These are phyloP conservation scores for Thermothelomyces thermophilus DNA, from an alignment of 2,329 filamentous ascomycete genomes.

Conservation along the genomic window DNA sequence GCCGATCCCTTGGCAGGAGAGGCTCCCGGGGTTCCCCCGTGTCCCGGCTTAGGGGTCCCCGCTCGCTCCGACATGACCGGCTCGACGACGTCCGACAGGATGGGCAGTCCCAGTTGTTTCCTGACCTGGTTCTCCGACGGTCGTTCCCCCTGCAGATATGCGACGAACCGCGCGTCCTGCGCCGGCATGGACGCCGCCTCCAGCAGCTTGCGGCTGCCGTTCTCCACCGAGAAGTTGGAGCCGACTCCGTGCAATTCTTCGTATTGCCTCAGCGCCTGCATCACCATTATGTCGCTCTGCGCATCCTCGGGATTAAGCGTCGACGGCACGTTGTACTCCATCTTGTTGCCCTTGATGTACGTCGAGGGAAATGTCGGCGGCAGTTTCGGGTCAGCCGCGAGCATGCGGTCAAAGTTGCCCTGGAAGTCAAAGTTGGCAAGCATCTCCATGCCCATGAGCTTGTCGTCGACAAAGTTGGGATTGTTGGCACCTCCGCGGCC, in stretches of 20 bases:
- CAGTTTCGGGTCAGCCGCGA: constrained; percentile 51
- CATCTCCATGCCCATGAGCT: constrained; percentile 53
- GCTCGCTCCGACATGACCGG: constrained; percentile 18
- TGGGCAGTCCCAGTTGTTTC: constrained; percentile 44
- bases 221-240: constrained; percentile 48
- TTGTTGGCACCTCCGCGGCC: constrained; percentile 47
- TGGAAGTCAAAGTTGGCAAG: constrained; percentile 54
- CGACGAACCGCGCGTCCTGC: constrained; percentile 41
- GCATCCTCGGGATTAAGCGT: constrained; percentile 47
- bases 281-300: constrained; percentile 49
- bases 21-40: constrained; percentile 27
- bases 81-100: constrained; percentile 23
- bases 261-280: constrained; percentile 53
- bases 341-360: constrained; percentile 51
- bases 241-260: constrained; percentile 47
- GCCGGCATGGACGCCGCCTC: constrained; percentile 47
- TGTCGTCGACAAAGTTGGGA: constrained; percentile 52
- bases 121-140: constrained; percentile 44
- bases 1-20: constrained; percentile 25
- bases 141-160: constrained; percentile 41
- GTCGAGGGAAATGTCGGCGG: constrained; percentile 51
- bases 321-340: constrained; percentile 51
- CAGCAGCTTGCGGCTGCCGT: constrained; percentile 49
- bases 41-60: constrained; percentile 23
- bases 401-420: constrained; percentile 51